A percentile compares a stretch with the other conserved stretches of the same genome.
These are phyloP conservation scores for Globisporangium acanthophoron DNA, from an alignment of 352 stramenopile genomes.

Conservation along the genomic window DNA sequence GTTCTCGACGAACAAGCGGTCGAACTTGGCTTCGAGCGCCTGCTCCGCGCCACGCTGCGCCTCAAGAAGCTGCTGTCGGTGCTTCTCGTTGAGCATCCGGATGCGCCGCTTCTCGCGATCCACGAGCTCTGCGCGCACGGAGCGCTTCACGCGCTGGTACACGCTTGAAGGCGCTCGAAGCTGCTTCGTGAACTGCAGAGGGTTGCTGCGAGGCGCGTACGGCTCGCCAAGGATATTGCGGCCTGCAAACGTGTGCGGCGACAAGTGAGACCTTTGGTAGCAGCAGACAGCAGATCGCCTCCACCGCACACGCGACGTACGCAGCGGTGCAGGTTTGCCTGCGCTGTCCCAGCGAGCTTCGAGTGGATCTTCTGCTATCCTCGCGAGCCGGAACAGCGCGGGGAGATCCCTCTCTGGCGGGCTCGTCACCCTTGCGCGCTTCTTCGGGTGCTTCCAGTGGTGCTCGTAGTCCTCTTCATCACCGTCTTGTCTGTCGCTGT, in stretches of 20 bases:
- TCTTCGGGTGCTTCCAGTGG: background rate
- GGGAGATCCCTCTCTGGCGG: background rate
- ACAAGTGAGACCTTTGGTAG: background rate
- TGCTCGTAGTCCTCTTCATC: background rate
- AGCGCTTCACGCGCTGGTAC: constrained; percentile 18
- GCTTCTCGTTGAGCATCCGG: constrained; percentile 16
- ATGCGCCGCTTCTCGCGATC: constrained; percentile 20
- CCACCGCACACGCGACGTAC: constrained; percentile 8
- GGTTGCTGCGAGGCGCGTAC: constrained; percentile 11
- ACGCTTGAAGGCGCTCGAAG: constrained; percentile 5
- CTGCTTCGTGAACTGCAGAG: constrained; percentile 12
- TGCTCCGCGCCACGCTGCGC: constrained; percentile 1
- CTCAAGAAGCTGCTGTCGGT: constrained; percentile 1
- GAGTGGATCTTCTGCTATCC: constrained; percentile 14
- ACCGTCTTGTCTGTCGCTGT: no score
- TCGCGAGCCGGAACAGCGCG: background rate
- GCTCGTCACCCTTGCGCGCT: background rate
- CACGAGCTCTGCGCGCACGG: constrained; percentile 13
- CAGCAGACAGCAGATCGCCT: background rate
- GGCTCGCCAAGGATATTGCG: constrained; percentile 23
- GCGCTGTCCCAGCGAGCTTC: constrained; percentile 17
- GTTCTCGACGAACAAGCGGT: constrained; percentile 10
- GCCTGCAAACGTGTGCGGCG: constrained; percentile 2
- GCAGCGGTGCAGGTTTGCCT: constrained; percentile 16
- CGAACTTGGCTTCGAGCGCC: constrained; percentile 13